These are phyloP conservation scores for Cylindrotheca fusiformis DNA, from an alignment of 108 stramenopile genomes.

Conservation along the genomic window DNA sequence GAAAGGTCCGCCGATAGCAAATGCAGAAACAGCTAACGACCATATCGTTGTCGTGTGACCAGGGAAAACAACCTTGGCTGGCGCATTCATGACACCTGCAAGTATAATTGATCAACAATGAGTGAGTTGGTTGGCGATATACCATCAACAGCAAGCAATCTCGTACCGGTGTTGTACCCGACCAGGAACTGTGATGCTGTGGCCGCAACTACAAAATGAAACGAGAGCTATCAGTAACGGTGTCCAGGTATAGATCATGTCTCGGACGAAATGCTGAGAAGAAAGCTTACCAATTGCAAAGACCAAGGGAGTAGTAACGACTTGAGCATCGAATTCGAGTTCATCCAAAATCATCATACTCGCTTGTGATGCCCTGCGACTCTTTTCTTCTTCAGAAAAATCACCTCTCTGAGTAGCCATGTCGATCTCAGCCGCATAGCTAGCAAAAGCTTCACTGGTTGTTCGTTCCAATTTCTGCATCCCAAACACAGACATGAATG, in stretches of 20 bases:
- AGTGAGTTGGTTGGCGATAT: background rate
- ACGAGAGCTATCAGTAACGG: too few species aligned
- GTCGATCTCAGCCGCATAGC: constrained; percentile 80
- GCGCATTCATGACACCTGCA: constrained; percentile 84
- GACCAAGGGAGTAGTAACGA: constrained; percentile 80
- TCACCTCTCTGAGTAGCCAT: constrained; percentile 22
- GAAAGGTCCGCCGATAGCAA: constrained; percentile 81
- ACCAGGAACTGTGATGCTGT: constrained; percentile 71
- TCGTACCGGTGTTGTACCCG: constrained; percentile 67
- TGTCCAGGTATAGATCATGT: too few species aligned
- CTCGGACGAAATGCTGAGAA: too few species aligned
- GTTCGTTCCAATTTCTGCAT: constrained; percentile 68
- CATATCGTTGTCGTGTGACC: constrained; percentile 71
- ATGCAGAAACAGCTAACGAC: constrained; percentile 82
- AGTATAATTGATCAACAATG: constrained; percentile 15
- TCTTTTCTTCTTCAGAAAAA: constrained; percentile 47
- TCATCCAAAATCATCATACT: constrained; percentile 81
- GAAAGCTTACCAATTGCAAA: constrained; percentile 53
- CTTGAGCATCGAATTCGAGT: constrained; percentile 73
- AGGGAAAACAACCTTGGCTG: constrained; percentile 78
- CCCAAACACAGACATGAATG: constrained; percentile 81
- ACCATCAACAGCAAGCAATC: background rate
- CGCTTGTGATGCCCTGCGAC: constrained; percentile 45
- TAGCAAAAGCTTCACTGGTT: constrained; percentile 66
- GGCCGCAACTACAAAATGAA: constrained; percentile 56